Base-by-base conservation (phyloP, 179 eudicot genomes). In the Heliamphora ciliata region DNA sequence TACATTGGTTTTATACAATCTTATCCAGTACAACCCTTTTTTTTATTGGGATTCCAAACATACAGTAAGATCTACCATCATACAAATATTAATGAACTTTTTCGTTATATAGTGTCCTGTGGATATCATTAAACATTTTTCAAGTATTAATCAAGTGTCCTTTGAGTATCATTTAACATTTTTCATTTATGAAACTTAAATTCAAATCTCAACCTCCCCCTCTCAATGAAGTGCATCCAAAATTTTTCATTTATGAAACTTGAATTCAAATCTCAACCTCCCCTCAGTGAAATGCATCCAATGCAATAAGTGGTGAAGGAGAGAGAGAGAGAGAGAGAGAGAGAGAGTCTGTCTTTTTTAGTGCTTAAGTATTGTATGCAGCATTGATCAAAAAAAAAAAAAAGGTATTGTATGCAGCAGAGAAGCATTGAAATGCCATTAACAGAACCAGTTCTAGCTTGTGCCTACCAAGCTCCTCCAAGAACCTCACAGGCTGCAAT, bases 191-290 rank as follows among this genome's bases (percentile, higher is more conserved):
- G 82, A 66, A 75, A 83, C 80, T 67, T 59, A 81, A 80, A 84
- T 84, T 80, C 79, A 75, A 76, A 65, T 74, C 85, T 84, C 86
- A 84, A 59, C 83, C 69, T 83, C 83, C 85, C 55, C 40, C 40
- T 31, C 80, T 8, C 83, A 80, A 80, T 83, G 54, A 83, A 83
- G 76, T 72, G 83, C 40, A 31, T 31, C 40, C 40, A 31, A 31
- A 31, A 31, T 31, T 31, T 31, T 56, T 48, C 13, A 75, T 80
- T 66, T 2, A 56, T 80, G 82, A 66, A 75, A 83, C 80, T 67
- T 59, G 83, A 80, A 84, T 84, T 80, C 79, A 75, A 76, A 65
- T 74, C 85, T 84, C 86, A 84, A 59, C 83, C 69, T 83, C 83
- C 85, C 55, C 80, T 8, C 83, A 80, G 80, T 83, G 54, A 83